Conservation (phyloP, 1,284 basidiomycete species). For the Apiotrichum sp. region DNA sequence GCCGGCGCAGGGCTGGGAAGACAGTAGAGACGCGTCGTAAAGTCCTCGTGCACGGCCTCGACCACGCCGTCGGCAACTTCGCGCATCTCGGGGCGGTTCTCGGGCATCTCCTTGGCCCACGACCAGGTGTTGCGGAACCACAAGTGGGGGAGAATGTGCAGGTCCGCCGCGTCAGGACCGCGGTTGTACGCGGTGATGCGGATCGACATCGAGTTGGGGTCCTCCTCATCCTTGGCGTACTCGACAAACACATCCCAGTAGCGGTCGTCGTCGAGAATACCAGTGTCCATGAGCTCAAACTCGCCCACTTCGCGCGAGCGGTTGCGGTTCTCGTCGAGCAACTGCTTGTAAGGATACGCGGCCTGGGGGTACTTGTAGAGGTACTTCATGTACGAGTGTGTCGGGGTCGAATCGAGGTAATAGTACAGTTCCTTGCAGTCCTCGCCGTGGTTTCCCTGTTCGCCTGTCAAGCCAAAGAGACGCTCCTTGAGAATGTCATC, state of each 20-base stretch:
- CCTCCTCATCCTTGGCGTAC: slow-evolving; percentile 96
- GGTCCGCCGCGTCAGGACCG: slow-evolving; percentile 87
- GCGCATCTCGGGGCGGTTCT: slow-evolving; percentile 61
- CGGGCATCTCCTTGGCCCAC: slow-evolving; percentile 76
- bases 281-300: slow-evolving; percentile 89
- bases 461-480: slow-evolving; percentile 86
- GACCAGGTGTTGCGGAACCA: slow-evolving; percentile 99
- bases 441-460: slow-evolving; percentile 95
- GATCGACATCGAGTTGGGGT: slow-evolving; percentile 79
- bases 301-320: slow-evolving; percentile 80
- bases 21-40: slow-evolving; percentile 78
- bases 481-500: slow-evolving; percentile 96
- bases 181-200: slow-evolving; percentile 96
- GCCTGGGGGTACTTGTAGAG: slow-evolving; percentile 96
- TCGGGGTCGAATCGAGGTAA: slow-evolving; percentile 95
- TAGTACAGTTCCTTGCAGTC: slow-evolving; percentile 98
- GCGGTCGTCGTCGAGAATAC: slow-evolving; percentile 81
- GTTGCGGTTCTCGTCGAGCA: slow-evolving; percentile 76
- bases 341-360: slow-evolving; percentile 85
- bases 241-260: slow-evolving; percentile 85
- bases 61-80: slow-evolving; percentile 56
- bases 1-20: slow-evolving; percentile 87
- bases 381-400: slow-evolving; percentile 99
- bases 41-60: slow-evolving; percentile 64
- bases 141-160: slow-evolving; percentile 90